Conservation (phyloP, 1,284 basidiomycete species). For the Cutaneotrichosporon spelunceum region DNA sequence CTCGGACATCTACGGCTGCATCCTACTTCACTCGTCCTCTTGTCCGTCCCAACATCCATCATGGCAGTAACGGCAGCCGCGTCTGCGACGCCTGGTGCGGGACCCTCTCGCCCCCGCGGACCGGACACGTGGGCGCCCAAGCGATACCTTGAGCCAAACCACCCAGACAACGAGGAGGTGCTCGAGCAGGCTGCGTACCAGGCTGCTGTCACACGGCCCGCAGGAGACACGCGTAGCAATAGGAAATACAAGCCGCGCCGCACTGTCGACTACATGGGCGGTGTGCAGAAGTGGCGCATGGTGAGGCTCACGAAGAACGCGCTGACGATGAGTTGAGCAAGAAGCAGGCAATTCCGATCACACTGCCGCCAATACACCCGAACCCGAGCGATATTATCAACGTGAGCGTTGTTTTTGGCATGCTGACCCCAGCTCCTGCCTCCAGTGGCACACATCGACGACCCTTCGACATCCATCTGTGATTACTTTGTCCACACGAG, state of each 20-base stretch:
- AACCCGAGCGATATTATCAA: constrained; percentile 78
- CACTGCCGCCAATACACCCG: constrained; percentile 69
- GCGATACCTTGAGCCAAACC: constrained; percentile 54
- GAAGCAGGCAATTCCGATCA: constrained; percentile 61
- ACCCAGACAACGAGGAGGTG: constrained; percentile 71
- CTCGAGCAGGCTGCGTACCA: constrained; percentile 72
- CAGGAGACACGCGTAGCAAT: constrained; percentile 58
- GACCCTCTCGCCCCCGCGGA: constrained; percentile 31
- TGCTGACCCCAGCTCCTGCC: constrained; percentile 68
- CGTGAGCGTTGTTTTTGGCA: constrained; percentile 54
- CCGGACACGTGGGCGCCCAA: constrained; percentile 54
- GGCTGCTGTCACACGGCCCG: constrained; percentile 57
- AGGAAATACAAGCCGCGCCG: constrained; percentile 87
- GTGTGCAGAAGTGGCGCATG: constrained; percentile 74
- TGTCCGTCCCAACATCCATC: background rate
- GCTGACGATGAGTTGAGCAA: constrained; percentile 61
- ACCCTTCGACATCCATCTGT: constrained; percentile 84
- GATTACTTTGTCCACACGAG: constrained; percentile 97
- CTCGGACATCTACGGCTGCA: background rate
- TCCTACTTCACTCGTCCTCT: background rate
- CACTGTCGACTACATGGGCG: constrained; percentile 91
- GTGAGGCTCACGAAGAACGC: constrained; percentile 55
- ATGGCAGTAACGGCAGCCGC: background rate
- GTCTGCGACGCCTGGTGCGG: constrained; percentile 14
- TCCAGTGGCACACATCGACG: constrained; percentile 81